A percentile compares a stretch with the other conserved stretches of the same genome.
These are phyloP conservation scores for Auriculariales sp. DNA, from an alignment of 768 basidiomycete species.

Conservation along the genomic window DNA sequence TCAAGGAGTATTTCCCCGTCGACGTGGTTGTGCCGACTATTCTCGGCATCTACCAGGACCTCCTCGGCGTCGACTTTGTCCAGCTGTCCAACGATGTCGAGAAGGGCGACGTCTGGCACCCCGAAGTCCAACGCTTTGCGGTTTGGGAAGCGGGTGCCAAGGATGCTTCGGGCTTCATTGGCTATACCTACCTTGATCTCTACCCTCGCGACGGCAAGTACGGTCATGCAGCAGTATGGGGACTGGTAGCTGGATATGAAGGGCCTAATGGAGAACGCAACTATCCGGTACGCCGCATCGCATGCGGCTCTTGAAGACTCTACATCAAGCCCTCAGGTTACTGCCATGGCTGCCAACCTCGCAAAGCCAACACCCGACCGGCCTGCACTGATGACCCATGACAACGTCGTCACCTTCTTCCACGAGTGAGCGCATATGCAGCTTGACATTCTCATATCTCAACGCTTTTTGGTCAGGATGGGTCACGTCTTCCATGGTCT, in stretches of 20 bases:
- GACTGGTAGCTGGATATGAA: conserved; percentile 52
- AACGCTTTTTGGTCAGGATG: conserved; percentile 23
- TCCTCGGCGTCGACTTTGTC: conserved; percentile 58
- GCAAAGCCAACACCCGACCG: conserved; percentile 71
- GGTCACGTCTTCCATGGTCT: conserved; percentile 42
- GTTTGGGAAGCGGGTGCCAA: conserved; percentile 74
- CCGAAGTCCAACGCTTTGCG: conserved; percentile 70
- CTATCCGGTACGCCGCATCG: too few species aligned
- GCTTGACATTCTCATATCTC: background rate
- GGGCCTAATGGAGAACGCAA: conserved; percentile 32
- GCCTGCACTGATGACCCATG: conserved; percentile 76
- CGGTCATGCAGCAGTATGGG: conserved; percentile 79
- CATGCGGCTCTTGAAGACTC: too few species aligned
- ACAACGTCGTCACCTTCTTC: conserved; percentile 83
- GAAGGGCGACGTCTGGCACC: conserved; percentile 60
- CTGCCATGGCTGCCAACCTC: conserved; percentile 84
- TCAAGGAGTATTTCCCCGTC: conserved; percentile 87
- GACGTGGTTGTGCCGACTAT: conserved; percentile 70
- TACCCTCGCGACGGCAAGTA: conserved; percentile 76
- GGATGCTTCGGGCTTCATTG: conserved; percentile 58
- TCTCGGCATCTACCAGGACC: conserved; percentile 67
- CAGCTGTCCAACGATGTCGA: conserved; percentile 23
- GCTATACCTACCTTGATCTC: conserved; percentile 79
- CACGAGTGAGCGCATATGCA: conserved; percentile 39
- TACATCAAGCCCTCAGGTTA: too few species aligned